Percentiles rank a stretch among this genome's conserved stretches.
These are phyloP conservation scores for Trametes cubensis DNA, from an alignment of 768 basidiomycete species.

Conservation along the genomic window DNA sequence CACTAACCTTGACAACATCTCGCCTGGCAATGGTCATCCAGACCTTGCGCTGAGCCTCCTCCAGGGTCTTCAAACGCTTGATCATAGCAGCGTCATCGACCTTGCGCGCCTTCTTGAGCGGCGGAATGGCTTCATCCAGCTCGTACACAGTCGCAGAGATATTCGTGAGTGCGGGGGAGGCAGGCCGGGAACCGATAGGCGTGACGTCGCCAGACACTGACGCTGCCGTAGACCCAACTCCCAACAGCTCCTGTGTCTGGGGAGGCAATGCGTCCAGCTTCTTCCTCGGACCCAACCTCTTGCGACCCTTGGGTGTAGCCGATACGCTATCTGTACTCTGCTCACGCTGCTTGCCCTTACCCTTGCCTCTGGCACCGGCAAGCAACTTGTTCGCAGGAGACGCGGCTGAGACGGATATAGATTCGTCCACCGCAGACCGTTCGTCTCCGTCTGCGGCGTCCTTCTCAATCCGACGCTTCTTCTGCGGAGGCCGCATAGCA, in stretches of 20 bases:
- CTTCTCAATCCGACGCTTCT: slow-evolving; percentile 65
- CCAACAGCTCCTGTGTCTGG: slow-evolving; percentile 54
- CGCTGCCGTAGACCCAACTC: slow-evolving; percentile 51
- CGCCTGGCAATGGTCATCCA: slow-evolving; percentile 87
- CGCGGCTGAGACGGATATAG: slow-evolving; percentile 34
- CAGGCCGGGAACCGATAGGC: slow-evolving; percentile 68
- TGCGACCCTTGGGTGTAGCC: slow-evolving; percentile 56
- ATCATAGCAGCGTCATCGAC: slow-evolving; percentile 71
- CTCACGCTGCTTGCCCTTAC: slow-evolving; percentile 57
- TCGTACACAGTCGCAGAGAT: slow-evolving; percentile 69
- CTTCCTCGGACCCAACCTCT: slow-evolving; percentile 58
- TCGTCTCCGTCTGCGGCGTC: slow-evolving; percentile 53
- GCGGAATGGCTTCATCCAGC: slow-evolving; percentile 68
- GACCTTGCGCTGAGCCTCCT: slow-evolving; percentile 84
- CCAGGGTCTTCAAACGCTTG: slow-evolving; percentile 75
- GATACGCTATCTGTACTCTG: slow-evolving; percentile 61
- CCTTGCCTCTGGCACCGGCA: slow-evolving; percentile 53
- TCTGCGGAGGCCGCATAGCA: slow-evolving; percentile 50
- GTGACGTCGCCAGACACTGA: slow-evolving; percentile 70
- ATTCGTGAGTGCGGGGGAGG: slow-evolving; percentile 60
- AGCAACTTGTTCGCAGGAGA: slow-evolving; percentile 34
- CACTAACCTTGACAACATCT: slow-evolving; percentile 78
- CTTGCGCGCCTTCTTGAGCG: slow-evolving; percentile 76
- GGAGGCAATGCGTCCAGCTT: slow-evolving; percentile 53
- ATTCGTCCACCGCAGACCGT: slow-evolving; percentile 42